These are phyloP conservation scores for Moringa oleifera DNA, from an alignment of 345 rosid genomes.

Conservation along the genomic window DNA sequence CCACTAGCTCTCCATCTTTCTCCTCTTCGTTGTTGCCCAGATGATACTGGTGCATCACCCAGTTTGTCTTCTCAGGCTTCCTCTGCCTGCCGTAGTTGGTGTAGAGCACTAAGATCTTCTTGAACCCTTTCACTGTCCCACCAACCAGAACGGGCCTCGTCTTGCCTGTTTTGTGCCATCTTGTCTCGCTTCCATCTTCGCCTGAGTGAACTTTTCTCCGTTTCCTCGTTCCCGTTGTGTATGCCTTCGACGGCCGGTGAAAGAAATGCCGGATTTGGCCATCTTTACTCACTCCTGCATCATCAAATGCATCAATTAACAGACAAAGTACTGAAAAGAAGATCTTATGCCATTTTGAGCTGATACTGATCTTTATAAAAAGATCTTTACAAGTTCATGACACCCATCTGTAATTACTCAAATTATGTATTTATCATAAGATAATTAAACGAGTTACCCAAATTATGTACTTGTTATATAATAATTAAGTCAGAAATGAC, in stretches of 20 bases:
- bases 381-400: too few relatives aligned
- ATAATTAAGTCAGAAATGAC: too few relatives aligned
- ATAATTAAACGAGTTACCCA: too few relatives aligned
- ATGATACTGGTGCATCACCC: constrained; percentile 99
- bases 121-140: constrained; percentile 63
- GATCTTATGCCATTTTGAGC: too few relatives aligned
- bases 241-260: constrained; percentile 91
- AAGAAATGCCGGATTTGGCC: constrained; percentile 91
- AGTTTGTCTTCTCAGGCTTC: constrained; percentile 85
- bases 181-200: constrained; percentile 69
- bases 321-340: too few relatives aligned
- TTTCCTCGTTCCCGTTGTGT: constrained; percentile 87
- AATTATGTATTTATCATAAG: too few relatives aligned
- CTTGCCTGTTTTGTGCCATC: constrained; percentile 98
- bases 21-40: constrained; percentile 77
- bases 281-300: constrained; percentile 72
- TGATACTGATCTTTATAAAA: too few relatives aligned
- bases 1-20: constrained; percentile 80
- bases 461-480: too few relatives aligned
- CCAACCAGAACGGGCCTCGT: constrained; percentile 52
- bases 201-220: constrained; percentile 74
- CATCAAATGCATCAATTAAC: not conserved
- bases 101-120: constrained; percentile 85
- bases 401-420: too few relatives aligned
- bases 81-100: constrained; percentile 81